These are phyloP conservation scores for Emergomyces africanus DNA, from an alignment of 2,329 filamentous ascomycete species.

Conservation along the genomic window DNA sequence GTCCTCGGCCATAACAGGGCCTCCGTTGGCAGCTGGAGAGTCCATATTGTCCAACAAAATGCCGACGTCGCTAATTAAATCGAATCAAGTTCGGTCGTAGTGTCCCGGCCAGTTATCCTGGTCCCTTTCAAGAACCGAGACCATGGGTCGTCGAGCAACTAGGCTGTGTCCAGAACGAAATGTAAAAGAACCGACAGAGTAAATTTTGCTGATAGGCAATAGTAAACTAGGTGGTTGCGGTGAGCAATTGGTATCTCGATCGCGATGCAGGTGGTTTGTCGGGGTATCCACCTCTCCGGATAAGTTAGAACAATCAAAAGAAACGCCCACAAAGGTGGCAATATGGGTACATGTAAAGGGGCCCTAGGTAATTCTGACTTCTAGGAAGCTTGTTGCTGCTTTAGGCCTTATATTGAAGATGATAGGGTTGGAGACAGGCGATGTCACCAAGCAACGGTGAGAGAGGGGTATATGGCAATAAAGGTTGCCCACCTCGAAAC, in stretches of 20 bases:
- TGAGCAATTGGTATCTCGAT: background rate
- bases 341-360: background rate
- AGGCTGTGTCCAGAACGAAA: background rate
- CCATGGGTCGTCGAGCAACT: conserved; percentile 7
- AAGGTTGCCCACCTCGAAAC: background rate
- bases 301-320: background rate
- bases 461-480: background rate
- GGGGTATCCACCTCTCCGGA: background rate
- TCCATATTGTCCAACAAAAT: conserved; percentile 19
- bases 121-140: conserved; percentile 8
- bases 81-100: background rate
- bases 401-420: background rate
- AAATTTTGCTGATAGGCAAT: background rate
- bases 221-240: background rate
- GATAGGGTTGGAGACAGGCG: background rate
- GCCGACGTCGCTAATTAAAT: background rate
- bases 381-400: background rate
- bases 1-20: conserved; percentile 51
- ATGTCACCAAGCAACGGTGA: background rate
- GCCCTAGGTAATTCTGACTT: background rate
- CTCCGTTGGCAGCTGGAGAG: conserved; percentile 18
- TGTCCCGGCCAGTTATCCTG: conserved; percentile 11
- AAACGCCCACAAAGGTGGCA: background rate
- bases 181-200: background rate
- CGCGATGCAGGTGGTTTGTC: background rate